Evolutionary conservation across 2,329 filamentous ascomycete genomes (phyloP), one percentile per base, ranked within the genome.

Genomic region (Tolypocladium inflatum): DNA sequence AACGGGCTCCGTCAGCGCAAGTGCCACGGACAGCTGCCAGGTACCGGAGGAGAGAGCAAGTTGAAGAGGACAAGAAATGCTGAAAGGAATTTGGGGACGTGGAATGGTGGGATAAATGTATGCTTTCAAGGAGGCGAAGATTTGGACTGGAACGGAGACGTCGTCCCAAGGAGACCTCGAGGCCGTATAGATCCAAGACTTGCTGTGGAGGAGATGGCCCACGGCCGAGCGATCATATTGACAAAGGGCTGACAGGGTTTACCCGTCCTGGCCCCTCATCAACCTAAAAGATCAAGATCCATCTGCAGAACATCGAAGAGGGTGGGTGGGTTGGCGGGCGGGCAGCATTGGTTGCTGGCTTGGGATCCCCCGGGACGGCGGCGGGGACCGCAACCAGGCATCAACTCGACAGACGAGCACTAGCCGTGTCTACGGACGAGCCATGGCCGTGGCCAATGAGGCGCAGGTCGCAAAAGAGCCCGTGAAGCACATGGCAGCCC

Each of bases 61-160:
- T 66, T 68, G 66, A 65, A 67, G 65, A 70, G 67, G 66, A 70
- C 68, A 68, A 75, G 72, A 74, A 73, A 75, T 75, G 73, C 65
- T 74, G 72, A 65, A 62, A 75, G 73, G 73, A 75, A 75, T 76
- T 74, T 69, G 68, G 69, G 67, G 68, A 63, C 67, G 72, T 73
- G 73, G 72, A 74, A 73, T 74, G 70, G 70, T 69, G 70, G 70
- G 69, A 73, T 74, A 74, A 64, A 73, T 73, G 72, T 74, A 74
- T 68, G 67, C 66, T 68, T 65, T 62, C 66, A 65, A 63, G 60
- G 65, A 69, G 69, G 65, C 66, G 64, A 69, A 62, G 65, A 61
- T 61, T 59, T 63, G 59, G 66, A 73, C 72, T 74, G 73, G 73
- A 73, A 75, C 71, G 73, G 63, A 68, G 65, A 62, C 51, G 48